phyloP scores from a whole-genome alignment of 768 basidiomycete species.

The Naganishia onofrii region DNA sequence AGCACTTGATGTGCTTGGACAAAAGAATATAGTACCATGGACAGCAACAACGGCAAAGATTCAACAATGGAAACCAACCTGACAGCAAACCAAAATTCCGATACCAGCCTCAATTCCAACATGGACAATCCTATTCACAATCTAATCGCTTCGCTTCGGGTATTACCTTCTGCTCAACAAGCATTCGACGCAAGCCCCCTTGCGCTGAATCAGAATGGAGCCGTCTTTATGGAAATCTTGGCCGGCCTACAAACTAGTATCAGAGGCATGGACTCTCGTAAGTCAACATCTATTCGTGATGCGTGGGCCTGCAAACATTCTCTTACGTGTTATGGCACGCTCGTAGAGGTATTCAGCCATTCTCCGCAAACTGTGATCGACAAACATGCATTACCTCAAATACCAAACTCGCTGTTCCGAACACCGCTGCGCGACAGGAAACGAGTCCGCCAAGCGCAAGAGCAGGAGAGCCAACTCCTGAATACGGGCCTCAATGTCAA shows the following conservation, averaged over 20 bases:
- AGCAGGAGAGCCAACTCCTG: slow-evolving; percentile 4
- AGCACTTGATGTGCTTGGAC: not conserved
- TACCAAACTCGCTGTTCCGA: slow-evolving; percentile 17
- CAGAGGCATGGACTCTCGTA: slow-evolving; percentile 6
- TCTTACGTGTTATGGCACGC: not conserved
- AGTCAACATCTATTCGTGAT: not conserved
- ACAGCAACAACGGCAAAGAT: not conserved
- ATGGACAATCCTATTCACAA: slow-evolving; percentile 11
- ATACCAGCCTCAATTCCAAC: not conserved
- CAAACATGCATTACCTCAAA: not conserved
- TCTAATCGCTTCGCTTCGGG: slow-evolving; percentile 12
- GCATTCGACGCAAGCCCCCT: not conserved
- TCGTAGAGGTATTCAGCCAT: not conserved
- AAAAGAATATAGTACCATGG: not conserved
- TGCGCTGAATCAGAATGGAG: slow-evolving; percentile 11
- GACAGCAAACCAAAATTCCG: not conserved
- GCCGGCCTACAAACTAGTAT: slow-evolving; percentile 9
- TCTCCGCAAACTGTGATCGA: slow-evolving; percentile 5
- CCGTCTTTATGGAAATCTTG: slow-evolving; percentile 14
- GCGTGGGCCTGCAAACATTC: not conserved
- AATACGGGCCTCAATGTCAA: slow-evolving; percentile 21
- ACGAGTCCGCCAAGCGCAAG: slow-evolving; percentile 18
- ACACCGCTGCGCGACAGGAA: slow-evolving; percentile 19
- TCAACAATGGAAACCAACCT: not conserved
- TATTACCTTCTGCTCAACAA: slow-evolving; percentile 17